phyloP scores from a whole-genome alignment of 805 yeast species.

The Peterozyma toletana region DNA sequence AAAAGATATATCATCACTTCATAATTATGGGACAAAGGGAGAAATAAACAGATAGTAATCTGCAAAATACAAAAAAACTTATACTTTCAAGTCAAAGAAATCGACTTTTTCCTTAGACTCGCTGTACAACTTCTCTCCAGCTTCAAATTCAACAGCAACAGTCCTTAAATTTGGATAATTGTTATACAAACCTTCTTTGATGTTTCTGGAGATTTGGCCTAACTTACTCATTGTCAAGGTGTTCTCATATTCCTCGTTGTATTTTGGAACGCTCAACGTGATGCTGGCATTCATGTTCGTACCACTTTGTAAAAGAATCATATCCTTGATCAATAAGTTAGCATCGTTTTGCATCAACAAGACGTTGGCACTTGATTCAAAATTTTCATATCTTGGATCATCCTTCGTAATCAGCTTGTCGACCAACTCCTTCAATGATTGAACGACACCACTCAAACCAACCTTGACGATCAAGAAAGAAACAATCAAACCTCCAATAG shows the following conservation, averaged over 20 bases:
- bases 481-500: conserved; percentile 86
- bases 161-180: conserved; percentile 26
- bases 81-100: no score
- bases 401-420: conserved; percentile 58
- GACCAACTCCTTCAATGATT: conserved; percentile 67
- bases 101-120: no score
- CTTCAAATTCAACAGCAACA: conserved; percentile 23
- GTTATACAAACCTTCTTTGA: conserved; percentile 21
- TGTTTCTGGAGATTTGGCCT: conserved; percentile 19
- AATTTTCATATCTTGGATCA: conserved; percentile 39
- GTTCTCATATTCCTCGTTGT: conserved; percentile 20
- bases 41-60: no score
- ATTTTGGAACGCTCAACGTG: conserved; percentile 21
- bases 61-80: no score
- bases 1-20: no score
- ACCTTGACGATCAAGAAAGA: conserved; percentile 78
- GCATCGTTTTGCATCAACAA: conserved; percentile 23
- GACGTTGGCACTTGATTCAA: conserved; percentile 28
- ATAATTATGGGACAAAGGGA: no score
- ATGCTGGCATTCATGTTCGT: conserved; percentile 39
- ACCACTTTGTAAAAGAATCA: conserved; percentile 45
- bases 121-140: not conserved
- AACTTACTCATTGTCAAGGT: conserved; percentile 23
- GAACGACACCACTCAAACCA: conserved; percentile 67
- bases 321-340: conserved; percentile 25